Conservation (phyloP, 83 land plant genomes). For the Picea mariana region DNA sequence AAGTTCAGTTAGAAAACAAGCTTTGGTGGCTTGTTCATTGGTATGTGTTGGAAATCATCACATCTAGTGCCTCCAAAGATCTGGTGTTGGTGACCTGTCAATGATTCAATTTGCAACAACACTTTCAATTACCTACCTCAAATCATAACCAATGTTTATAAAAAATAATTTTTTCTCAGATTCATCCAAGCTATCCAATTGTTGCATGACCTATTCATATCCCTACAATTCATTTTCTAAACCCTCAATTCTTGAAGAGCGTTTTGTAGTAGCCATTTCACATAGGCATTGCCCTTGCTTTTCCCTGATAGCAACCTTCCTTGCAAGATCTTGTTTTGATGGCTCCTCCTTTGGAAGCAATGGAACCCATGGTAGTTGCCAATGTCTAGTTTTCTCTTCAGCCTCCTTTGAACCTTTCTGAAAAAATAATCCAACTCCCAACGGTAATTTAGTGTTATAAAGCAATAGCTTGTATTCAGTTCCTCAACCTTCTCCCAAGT, state of each 20-base stretch:
- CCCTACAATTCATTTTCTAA: conserved; percentile 76
- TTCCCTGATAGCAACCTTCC: conserved; percentile 91
- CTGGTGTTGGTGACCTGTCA: no score
- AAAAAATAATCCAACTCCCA: no score
- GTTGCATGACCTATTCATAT: conserved; percentile 67
- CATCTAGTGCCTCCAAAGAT: no score
- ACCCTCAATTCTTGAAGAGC: conserved; percentile 73
- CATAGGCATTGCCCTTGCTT: conserved; percentile 89
- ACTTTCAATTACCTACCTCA: conserved; percentile 76
- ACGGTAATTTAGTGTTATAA: no score
- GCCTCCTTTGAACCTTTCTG: conserved; percentile 77
- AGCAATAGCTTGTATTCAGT: no score
- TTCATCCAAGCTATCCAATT: conserved; percentile 60
- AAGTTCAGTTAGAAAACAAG: no score
- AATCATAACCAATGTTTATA: conserved; percentile 56
- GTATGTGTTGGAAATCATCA: no score
- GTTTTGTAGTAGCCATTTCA: conserved; percentile 93
- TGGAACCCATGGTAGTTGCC: conserved; percentile 96
- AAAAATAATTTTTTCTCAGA: conserved; percentile 52
- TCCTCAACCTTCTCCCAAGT: no score
- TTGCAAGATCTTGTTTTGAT: conserved; percentile 84
- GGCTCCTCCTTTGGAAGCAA: conserved; percentile 71
- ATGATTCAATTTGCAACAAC: conserved; percentile 33
- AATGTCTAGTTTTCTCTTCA: conserved; percentile 76
- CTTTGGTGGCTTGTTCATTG: no score